phyloP scores from a whole-genome alignment of 176 grass and related monocot species.

The Cenchrus purpureus region DNA sequence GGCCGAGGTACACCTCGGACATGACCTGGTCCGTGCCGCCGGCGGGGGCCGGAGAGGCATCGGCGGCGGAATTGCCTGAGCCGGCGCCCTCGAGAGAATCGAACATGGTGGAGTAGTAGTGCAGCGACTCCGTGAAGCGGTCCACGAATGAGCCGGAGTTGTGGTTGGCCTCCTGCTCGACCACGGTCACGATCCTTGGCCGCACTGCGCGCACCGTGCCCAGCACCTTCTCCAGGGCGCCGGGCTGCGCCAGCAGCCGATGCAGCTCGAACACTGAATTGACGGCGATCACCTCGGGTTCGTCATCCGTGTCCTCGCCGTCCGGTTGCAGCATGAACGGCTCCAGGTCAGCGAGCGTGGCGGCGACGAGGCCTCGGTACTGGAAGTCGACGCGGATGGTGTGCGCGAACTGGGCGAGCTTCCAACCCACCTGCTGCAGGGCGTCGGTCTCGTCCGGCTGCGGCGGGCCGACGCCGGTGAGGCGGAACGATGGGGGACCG shows the following conservation, averaged over 20 bases:
- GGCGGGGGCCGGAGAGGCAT: slow-evolving; percentile 14
- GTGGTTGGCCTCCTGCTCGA: slow-evolving; percentile 94
- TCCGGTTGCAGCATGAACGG: slow-evolving; percentile 75
- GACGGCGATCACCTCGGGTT: slow-evolving; percentile 80
- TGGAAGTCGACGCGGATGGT: slow-evolving; percentile 88
- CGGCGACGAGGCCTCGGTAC: slow-evolving; percentile 76
- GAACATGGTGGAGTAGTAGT: slow-evolving; percentile 99
- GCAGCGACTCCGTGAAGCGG: slow-evolving; percentile 87
- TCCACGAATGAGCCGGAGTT: slow-evolving; percentile 78
- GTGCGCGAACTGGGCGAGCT: slow-evolving; percentile 82
- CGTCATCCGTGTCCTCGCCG: slow-evolving; percentile 37
- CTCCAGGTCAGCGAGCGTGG: slow-evolving; percentile 81
- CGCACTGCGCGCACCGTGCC: slow-evolving; percentile 67
- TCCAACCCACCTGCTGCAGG: slow-evolving; percentile 85
- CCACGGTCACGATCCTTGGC: slow-evolving; percentile 85
- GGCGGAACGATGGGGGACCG: slow-evolving; percentile 75
- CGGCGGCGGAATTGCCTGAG: slow-evolving; percentile 44
- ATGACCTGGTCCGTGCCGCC: slow-evolving; percentile 67
- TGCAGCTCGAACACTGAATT: slow-evolving; percentile 94
- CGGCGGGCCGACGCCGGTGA: slow-evolving; percentile 84
- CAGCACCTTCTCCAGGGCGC: slow-evolving; percentile 86
- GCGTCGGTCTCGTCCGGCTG: slow-evolving; percentile 84
- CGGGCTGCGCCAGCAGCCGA: slow-evolving; percentile 67
- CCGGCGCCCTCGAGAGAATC: slow-evolving; percentile 80
- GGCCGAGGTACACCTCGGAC: slow-evolving; percentile 88